phyloP scores from a whole-genome alignment of 768 basidiomycete species.

The Termitomyces sp. region DNA sequence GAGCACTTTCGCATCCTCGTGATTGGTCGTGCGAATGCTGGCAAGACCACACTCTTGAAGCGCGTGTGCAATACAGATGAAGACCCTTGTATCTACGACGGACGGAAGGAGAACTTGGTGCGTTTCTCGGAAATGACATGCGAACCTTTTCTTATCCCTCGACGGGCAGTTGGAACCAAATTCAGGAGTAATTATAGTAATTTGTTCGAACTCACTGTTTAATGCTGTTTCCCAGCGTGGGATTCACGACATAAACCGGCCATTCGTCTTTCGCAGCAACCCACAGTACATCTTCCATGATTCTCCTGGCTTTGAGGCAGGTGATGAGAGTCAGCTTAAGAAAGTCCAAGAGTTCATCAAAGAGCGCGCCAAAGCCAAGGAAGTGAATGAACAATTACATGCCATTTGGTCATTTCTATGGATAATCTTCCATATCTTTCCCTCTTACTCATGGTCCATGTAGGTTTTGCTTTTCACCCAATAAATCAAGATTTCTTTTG shows the following conservation, averaged over 20 bases:
- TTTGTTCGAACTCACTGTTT: not conserved
- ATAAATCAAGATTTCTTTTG: not conserved
- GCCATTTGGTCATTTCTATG: not conserved
- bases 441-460: not conserved
- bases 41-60: constrained; percentile 5
- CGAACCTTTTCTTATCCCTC: not conserved
- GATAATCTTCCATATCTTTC: not conserved
- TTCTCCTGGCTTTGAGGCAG: not conserved
- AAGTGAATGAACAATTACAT: not conserved
- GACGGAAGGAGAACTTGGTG: not conserved
- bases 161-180: not conserved
- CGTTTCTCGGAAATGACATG: not conserved
- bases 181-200: not conserved
- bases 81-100: not conserved
- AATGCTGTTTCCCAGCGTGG: not conserved
- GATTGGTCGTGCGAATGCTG: constrained; percentile 8
- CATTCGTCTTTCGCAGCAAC: not conserved
- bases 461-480: not conserved
- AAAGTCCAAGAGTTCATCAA: constrained; percentile 1
- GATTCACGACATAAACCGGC: not conserved
- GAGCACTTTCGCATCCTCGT: constrained; percentile 8
- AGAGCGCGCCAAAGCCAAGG: not conserved
- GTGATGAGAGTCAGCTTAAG: not conserved
- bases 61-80: not conserved
- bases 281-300: not conserved